A percentile compares a stretch with the other conserved stretches of the same genome.
These are phyloP conservation scores for Zalaria obscura DNA, from an alignment of 2,329 filamentous ascomycete species.

Conservation along the genomic window DNA sequence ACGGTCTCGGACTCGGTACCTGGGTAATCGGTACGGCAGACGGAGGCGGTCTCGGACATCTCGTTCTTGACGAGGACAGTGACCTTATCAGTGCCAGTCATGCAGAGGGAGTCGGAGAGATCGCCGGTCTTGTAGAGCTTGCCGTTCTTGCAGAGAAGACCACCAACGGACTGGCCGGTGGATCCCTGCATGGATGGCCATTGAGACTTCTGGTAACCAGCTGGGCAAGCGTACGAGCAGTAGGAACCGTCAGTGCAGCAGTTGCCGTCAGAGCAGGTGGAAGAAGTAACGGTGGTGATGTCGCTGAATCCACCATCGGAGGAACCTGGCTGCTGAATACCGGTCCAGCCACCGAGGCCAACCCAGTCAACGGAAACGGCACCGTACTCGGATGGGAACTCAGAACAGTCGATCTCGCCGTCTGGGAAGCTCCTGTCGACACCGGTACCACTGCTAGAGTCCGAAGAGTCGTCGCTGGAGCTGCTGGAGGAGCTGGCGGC, in stretches of 20 bases:
- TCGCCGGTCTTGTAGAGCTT: constrained; percentile 65
- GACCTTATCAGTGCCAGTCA: constrained; percentile 49
- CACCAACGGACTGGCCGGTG: constrained; percentile 75
- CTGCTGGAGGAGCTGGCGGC: constrained; percentile 9
- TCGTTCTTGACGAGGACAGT: constrained; percentile 61
- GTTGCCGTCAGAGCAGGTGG: constrained; percentile 38
- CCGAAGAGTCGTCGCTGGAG: background rate
- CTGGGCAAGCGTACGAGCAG: constrained; percentile 89
- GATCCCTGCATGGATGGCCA: constrained; percentile 69
- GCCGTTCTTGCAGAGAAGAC: constrained; percentile 65
- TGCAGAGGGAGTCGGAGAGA: constrained; percentile 58
- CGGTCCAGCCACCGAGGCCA: constrained; percentile 59
- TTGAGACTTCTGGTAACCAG: constrained; percentile 83
- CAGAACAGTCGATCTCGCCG: constrained; percentile 53
- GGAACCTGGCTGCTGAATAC: constrained; percentile 45
- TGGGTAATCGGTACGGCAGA: constrained; percentile 95
- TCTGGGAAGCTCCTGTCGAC: constrained; percentile 59
- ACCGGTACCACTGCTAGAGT: constrained; percentile 29
- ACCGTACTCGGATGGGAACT: constrained; percentile 72
- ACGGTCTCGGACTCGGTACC: constrained; percentile 82
- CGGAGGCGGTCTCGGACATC: constrained; percentile 48
- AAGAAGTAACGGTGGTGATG: constrained; percentile 54
- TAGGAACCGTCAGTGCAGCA: constrained; percentile 50
- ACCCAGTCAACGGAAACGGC: constrained; percentile 58
- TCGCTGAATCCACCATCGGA: constrained; percentile 24